Percentiles rank a stretch among this genome's conserved stretches.
These are phyloP conservation scores for Metschnikowia dekortorum DNA, from an alignment of 805 yeast species.

Conservation along the genomic window DNA sequence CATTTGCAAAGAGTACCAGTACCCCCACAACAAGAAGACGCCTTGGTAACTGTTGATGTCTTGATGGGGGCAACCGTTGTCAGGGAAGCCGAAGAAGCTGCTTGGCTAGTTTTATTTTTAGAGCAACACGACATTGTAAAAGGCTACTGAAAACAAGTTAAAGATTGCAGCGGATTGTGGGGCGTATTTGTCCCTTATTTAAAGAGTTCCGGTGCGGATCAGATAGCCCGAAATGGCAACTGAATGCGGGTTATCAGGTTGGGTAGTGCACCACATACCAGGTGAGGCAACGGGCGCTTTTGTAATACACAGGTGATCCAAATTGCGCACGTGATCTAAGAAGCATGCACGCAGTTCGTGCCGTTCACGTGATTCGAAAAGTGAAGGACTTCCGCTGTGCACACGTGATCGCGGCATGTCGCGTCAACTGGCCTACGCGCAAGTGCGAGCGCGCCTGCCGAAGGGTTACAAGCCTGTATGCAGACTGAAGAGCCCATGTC, in stretches of 20 bases:
- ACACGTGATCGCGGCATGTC: too few relatives aligned
- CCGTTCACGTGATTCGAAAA: background rate
- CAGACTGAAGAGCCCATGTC: too few relatives aligned
- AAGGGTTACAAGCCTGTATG: too few relatives aligned
- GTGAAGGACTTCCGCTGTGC: too few relatives aligned
- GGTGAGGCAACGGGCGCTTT: background rate
- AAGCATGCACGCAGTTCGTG: background rate
- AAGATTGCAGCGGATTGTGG: constrained; percentile 1
- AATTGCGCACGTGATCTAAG: background rate
- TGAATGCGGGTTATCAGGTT: constrained; percentile 4
- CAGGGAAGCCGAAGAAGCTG: background rate
- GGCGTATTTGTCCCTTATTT: background rate
- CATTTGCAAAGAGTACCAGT: constrained; percentile 36
- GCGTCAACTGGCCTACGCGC: too few relatives aligned
- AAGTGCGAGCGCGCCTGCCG: too few relatives aligned
- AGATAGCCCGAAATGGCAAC: constrained; percentile 7
- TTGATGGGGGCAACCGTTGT: constrained; percentile 11
- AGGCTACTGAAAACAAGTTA: background rate
- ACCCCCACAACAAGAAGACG: constrained; percentile 25
- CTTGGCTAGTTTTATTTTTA: constrained; percentile 3
- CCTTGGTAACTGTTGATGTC: constrained; percentile 12
- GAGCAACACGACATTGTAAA: constrained; percentile 17
- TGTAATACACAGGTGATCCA: background rate
- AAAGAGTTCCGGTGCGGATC: constrained; percentile 8
- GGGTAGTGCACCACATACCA: background rate